Conservation (phyloP, 768 basidiomycete species). For the Asterophora parasitica region DNA sequence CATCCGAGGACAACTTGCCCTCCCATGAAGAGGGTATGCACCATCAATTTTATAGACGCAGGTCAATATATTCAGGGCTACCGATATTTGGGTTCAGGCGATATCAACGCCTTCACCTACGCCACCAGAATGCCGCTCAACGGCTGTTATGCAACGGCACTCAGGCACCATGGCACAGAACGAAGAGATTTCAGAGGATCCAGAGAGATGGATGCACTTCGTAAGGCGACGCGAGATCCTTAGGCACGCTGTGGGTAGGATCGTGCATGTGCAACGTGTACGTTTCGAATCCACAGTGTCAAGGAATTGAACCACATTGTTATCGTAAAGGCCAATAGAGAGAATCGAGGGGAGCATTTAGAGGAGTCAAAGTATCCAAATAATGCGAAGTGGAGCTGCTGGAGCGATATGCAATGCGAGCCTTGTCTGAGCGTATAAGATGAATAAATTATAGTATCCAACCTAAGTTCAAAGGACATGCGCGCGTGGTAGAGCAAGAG, state of each 20-base stretch:
- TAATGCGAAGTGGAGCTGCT: no score
- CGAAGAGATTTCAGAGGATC: conserved; percentile 3
- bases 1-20: conserved; percentile 5
- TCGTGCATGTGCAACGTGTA: conserved; percentile 21
- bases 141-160: conserved; percentile 8
- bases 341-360: no score
- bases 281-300: conserved; percentile 1
- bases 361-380: no score
- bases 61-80: neutral
- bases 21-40: conserved; percentile 22
- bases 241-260: conserved; percentile 22
- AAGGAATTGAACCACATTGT: neutral
- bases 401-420: no score
- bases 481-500: no score
- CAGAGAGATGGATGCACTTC: conserved; percentile 27
- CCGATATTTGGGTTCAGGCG: conserved; percentile 15
- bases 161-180: conserved; percentile 9
- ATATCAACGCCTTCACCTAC: conserved; percentile 21
- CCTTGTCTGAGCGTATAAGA: no score
- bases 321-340: no score
- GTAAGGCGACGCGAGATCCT: conserved; percentile 26
- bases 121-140: no score
- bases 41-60: neutral
- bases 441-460: no score
- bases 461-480: no score